Conservation (phyloP, 768 basidiomycete genomes). For the Russula olivacea region DNA sequence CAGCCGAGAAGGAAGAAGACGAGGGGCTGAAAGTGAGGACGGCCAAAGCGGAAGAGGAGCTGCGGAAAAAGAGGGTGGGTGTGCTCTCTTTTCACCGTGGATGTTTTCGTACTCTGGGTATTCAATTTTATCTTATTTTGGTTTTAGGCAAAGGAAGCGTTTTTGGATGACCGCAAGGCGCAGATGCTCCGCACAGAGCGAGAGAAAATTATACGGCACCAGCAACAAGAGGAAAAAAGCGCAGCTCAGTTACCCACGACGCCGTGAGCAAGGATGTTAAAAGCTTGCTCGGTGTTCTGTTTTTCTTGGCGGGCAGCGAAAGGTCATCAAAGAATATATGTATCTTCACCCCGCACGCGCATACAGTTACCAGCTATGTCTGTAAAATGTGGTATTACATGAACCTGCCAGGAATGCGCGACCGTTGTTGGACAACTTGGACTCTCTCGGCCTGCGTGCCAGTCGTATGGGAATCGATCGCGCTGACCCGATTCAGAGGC, state of each 20-base stretch:
- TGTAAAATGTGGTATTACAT: neutral
- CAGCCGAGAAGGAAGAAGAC: constrained; percentile 46
- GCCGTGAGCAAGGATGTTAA: neutral
- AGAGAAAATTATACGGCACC: constrained; percentile 38
- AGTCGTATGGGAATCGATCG: neutral
- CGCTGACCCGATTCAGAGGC: constrained; percentile 7
- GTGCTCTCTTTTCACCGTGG: neutral
- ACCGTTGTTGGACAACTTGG: neutral
- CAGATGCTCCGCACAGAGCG: constrained; percentile 51
- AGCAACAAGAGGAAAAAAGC: neutral
- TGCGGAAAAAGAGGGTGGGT: constrained; percentile 50
- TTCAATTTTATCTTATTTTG: neutral
- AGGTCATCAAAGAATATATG: neutral
- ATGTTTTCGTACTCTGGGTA: neutral
- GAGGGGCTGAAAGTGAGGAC: constrained; percentile 43
- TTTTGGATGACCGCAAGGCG: constrained; percentile 67
- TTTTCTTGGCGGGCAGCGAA: neutral
- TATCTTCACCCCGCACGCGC: neutral
- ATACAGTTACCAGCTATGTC: neutral
- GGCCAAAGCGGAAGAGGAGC: constrained; percentile 53
- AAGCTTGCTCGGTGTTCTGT: neutral
- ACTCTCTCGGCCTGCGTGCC: constrained; percentile 13
- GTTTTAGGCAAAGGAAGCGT: constrained; percentile 66
- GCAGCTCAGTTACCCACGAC: neutral
- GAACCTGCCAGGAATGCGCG: neutral